Evolutionary conservation across 257 asterid species (phyloP).

Genomic region (Ilex aquifolium): DNA sequence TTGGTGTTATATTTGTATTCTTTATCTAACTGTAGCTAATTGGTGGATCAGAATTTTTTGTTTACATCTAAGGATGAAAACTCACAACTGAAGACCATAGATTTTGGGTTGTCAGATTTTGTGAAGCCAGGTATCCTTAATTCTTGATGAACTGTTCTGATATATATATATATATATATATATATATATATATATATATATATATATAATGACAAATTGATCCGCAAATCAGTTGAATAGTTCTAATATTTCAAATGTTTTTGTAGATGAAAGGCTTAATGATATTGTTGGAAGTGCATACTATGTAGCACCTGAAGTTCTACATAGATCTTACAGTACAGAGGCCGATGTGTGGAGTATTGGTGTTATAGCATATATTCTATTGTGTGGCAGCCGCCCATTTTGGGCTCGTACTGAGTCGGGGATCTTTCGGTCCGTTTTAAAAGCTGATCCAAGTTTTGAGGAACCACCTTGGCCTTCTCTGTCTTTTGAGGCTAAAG

Average conservation of each 20-base stretch:
- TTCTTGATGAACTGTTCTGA: too few species aligned
- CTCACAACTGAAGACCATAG: slow-evolving; percentile 81
- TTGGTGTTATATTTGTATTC: neutral
- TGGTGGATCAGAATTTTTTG: slow-evolving; percentile 77
- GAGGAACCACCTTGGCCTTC: neutral
- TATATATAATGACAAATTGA: neutral
- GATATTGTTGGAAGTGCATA: slow-evolving; percentile 1
- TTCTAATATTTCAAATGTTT: neutral
- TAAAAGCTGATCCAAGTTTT: slow-evolving; percentile 2
- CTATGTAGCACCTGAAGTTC: slow-evolving; percentile 4
- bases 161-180: neutral
- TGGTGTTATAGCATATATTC: slow-evolving; percentile 2
- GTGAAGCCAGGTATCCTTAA: slow-evolving; percentile 76
- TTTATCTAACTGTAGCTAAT: slow-evolving; percentile 30
- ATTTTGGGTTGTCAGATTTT: slow-evolving; percentile 90
- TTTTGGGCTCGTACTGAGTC: slow-evolving; percentile 5
- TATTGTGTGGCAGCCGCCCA: slow-evolving; percentile 1
- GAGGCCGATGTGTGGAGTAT: slow-evolving; percentile 6
- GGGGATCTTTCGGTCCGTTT: neutral
- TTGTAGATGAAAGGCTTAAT: slow-evolving; percentile 9
- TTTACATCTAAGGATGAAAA: slow-evolving; percentile 72
- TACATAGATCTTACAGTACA: neutral
- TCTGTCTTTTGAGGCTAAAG: neutral
- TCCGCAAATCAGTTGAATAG: too few species aligned
- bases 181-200: neutral